A percentile compares a stretch with the other conserved stretches of the same genome.
These are phyloP conservation scores for Curvularia sp. DNA, from an alignment of 2,329 filamentous ascomycete genomes.

Conservation along the genomic window DNA sequence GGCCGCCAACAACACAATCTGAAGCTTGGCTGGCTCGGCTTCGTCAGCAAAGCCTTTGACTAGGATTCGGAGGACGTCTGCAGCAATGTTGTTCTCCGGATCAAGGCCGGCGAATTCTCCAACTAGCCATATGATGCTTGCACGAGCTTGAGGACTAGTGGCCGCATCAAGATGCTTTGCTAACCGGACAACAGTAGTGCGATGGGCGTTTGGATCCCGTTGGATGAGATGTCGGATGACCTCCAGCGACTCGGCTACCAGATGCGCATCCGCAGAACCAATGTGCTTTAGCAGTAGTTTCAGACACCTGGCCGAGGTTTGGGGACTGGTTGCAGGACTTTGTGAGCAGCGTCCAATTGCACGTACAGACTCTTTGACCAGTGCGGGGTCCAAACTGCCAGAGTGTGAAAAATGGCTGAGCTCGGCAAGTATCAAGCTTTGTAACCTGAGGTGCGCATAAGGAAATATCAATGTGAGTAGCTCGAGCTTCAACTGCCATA, in stretches of 20 bases:
- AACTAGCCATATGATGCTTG: conserved; percentile 96
- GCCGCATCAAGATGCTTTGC: conserved; percentile 91
- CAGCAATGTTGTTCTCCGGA: conserved; percentile 85
- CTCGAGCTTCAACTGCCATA: conserved; percentile 93
- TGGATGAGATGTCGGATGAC: conserved; percentile 97
- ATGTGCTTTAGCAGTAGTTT: conserved; percentile 85
- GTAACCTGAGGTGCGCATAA: conserved; percentile 74
- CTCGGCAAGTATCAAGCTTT: conserved; percentile 88
- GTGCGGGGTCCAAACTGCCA: conserved; percentile 72
- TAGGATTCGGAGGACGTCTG: conserved; percentile 88
- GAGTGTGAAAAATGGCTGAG: conserved; percentile 98
- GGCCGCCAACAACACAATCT: conserved; percentile 91
- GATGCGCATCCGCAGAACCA: conserved; percentile 81
- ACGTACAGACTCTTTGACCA: conserved; percentile 87
- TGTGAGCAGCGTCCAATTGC: conserved; percentile 95
- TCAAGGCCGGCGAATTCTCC: conserved; percentile 88
- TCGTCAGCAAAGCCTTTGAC: conserved; percentile 85
- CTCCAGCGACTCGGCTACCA: conserved; percentile 91
- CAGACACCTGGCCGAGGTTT: conserved; percentile 75
- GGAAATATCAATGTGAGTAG: conserved; percentile 90
- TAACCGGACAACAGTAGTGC: conserved; percentile 83
- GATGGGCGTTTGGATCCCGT: conserved; percentile 80
- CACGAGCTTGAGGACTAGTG: conserved; percentile 84
- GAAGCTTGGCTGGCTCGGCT: conserved; percentile 83
- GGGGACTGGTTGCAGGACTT: conserved; percentile 51